A percentile compares a stretch with the other conserved stretches of the same genome.
Evolutionary conservation across 805 yeast genomes (phyloP).

Genomic region (Spathaspora boniae): DNA sequence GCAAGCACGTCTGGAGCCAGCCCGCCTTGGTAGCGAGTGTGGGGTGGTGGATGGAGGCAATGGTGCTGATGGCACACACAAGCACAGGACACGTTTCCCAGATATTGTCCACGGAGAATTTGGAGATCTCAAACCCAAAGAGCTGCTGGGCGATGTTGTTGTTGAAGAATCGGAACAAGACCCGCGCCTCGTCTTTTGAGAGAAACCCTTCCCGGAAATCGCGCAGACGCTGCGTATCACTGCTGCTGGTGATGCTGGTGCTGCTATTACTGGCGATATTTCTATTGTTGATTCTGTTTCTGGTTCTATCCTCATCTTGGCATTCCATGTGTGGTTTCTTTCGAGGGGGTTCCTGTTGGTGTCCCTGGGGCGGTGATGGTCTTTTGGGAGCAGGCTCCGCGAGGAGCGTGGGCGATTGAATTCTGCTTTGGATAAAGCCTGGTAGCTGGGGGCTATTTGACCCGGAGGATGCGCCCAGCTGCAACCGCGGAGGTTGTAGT

Average conservation of each 20-base stretch:
- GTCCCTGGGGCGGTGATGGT: neutral
- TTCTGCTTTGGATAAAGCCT: too few species aligned
- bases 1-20: conserved; percentile 27
- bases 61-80: conserved; percentile 57
- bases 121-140: conserved; percentile 60
- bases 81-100: conserved; percentile 58
- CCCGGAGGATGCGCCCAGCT: neutral
- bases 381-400: neutral
- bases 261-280: too few species aligned
- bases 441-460: too few species aligned
- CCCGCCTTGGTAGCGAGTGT: conserved; percentile 25
- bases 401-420: too few species aligned
- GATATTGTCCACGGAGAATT: conserved; percentile 44
- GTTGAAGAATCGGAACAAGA: conserved; percentile 50
- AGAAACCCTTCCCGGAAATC: conserved; percentile 40
- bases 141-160: conserved; percentile 57
- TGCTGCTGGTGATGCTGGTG: neutral
- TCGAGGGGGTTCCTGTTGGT: neutral
- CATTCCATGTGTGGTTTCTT: conserved; percentile 4
- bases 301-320: too few species aligned
- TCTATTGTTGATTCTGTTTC: neutral
- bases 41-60: conserved; percentile 62
- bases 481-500: conserved; percentile 3
- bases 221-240: conserved; percentile 10
- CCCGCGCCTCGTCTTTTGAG: conserved; percentile 39